Evolutionary conservation across 495 filamentous ascomycete species (phyloP), one percentile per base, ranked within the genome.

Genomic region (Penicillium ochrochloron): DNA sequence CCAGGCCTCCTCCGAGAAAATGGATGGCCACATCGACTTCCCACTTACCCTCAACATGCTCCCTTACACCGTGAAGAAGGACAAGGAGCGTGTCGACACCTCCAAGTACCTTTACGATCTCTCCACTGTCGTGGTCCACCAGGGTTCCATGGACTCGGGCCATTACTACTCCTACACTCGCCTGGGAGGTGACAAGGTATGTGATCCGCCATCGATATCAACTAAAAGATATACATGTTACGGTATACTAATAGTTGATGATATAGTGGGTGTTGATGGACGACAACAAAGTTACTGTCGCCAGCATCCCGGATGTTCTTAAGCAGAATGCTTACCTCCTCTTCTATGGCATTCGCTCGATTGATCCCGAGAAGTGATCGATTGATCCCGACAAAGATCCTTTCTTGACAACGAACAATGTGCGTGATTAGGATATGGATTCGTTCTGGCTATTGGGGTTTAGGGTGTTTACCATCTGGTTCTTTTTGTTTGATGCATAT

Each of bases 131-230:
- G 87, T 97, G 19, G 92, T 94, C 55, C 94, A 97, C 70, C 75
- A 80, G 44, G 94, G 93, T 15, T 90, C 92, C 70, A 90, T 97
- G 61, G 92, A 96, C 66, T 89, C 91, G 41, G 91, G 94, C 0
- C 94, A 97, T 71, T 97, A 97, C 73, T 87, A 92, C 62, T 88
- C 86, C n/a, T 97, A 94, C 75, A 91, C 89, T 54, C 80, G 91
- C 23, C 87, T 74, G 12, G 59, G 91, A 55, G 90, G 89, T 25
- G 87, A 90, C 56, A 88, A 90, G 83, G 90, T 91, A 74, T 62
- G 86, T 78, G 21, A 12, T 29, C 17, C 44, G 11, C 29, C 21
- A 5, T 2, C 21, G 2, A 29, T 37, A 37, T 17, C 21, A 21
- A 29, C 15, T 57, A 3, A 31, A 46, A 42, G 19, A 19, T 54